phyloP scores from a whole-genome alignment of 495 filamentous ascomycete species.

The Podospora pseudoanserina region DNA sequence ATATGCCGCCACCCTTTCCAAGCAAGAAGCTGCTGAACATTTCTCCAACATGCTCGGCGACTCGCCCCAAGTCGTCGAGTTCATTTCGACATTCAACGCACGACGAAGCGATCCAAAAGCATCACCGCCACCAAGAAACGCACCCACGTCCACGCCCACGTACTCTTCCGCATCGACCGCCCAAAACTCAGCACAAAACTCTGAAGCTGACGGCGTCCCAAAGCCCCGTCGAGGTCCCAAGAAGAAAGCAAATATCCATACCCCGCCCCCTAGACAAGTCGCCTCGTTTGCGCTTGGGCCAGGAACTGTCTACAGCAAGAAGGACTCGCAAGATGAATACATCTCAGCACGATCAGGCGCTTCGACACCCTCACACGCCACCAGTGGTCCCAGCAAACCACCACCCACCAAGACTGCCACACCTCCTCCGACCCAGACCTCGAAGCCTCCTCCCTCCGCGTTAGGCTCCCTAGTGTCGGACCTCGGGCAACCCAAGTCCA shows the following conservation, averaged over 20 bases:
- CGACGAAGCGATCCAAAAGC: constrained; percentile 52
- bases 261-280: constrained; percentile 64
- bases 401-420: constrained; percentile 36
- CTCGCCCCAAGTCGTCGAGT: constrained; percentile 78
- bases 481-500: constrained; percentile 56
- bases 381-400: constrained; percentile 37
- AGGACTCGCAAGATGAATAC: constrained; percentile 40
- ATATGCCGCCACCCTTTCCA: constrained; percentile 67
- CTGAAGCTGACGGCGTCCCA: constrained; percentile 33
- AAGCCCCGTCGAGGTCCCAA: constrained; percentile 33
- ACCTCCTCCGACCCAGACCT: constrained; percentile 27
- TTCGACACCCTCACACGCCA: constrained; percentile 31
- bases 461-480: constrained; percentile 78
- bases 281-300: constrained; percentile 39
- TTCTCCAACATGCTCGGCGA: constrained; percentile 87
- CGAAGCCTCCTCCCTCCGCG: constrained; percentile 64
- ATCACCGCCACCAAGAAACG: neutral
- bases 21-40: constrained; percentile 71
- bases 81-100: constrained; percentile 87
- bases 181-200: constrained; percentile 22
- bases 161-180: constrained; percentile 15
- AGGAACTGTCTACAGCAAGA: constrained; percentile 43
- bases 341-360: constrained; percentile 34
- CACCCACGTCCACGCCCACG: neutral
- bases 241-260: constrained; percentile 59